phyloP scores from a whole-genome alignment of 108 stramenopile genomes.

The Aurantiochytrium sp. region DNA sequence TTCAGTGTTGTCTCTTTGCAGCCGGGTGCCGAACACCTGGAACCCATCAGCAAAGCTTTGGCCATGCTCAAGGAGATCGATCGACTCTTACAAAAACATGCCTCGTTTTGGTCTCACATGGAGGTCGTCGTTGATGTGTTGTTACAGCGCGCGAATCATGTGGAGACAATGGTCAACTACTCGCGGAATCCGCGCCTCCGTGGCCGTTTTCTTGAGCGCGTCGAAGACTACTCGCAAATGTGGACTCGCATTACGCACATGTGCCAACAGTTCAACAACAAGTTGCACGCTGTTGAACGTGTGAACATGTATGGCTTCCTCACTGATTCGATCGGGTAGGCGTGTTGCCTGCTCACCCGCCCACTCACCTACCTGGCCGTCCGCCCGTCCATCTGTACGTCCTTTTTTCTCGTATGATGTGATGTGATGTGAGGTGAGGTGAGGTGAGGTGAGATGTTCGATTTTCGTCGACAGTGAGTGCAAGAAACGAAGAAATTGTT shows the following conservation, averaged over 20 bases:
- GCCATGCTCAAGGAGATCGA: slow-evolving; percentile 7
- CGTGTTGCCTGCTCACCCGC: background rate
- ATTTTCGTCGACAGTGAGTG: no score
- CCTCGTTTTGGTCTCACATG: slow-evolving; percentile 13
- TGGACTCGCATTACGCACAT: background rate
- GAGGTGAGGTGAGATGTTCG: no score
- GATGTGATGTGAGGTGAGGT: background rate
- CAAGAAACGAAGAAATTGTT: no score
- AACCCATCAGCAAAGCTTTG: background rate
- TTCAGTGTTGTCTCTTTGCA: background rate
- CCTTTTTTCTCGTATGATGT: background rate
- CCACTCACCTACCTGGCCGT: no score
- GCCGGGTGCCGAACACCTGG: background rate
- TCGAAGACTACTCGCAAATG: background rate
- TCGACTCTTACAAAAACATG: slow-evolving; percentile 2
- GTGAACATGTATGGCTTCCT: background rate
- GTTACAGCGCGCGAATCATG: background rate
- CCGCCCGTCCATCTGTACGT: no score
- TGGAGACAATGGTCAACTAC: slow-evolving; percentile 1
- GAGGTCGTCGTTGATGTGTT: background rate
- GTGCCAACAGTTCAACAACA: slow-evolving; percentile 9
- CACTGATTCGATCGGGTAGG: background rate
- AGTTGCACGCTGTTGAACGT: background rate
- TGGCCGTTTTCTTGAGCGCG: background rate
- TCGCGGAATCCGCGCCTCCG: background rate